Conservation (phyloP, 495 filamentous ascomycete species). For the Talaromyces stipitatus region DNA sequence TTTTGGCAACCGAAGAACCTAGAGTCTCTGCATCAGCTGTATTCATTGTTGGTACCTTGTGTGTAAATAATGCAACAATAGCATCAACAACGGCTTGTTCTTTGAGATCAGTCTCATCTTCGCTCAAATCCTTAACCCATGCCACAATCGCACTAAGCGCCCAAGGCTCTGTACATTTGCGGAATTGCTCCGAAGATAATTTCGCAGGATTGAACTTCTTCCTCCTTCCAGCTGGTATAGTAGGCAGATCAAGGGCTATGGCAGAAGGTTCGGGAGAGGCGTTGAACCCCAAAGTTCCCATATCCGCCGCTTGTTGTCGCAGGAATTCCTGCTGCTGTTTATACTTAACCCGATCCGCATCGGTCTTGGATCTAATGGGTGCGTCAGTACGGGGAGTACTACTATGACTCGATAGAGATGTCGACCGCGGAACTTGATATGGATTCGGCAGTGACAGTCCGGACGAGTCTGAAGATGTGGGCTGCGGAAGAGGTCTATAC, state of each 20-base stretch:
- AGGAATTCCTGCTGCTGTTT: slow-evolving; percentile 51
- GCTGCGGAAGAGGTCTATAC: slow-evolving; percentile 35
- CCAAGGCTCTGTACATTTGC: slow-evolving; percentile 85
- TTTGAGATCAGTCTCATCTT: slow-evolving; percentile 76
- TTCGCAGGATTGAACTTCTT: slow-evolving; percentile 85
- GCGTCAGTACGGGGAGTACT: slow-evolving; percentile 73
- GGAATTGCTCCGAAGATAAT: slow-evolving; percentile 75
- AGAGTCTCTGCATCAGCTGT: slow-evolving; percentile 91
- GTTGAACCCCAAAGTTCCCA: slow-evolving; percentile 34
- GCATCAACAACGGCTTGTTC: slow-evolving; percentile 76
- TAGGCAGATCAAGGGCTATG: slow-evolving; percentile 60
- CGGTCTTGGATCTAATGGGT: slow-evolving; percentile 87
- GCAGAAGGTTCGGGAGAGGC: slow-evolving; percentile 34
- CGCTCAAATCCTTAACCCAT: slow-evolving; percentile 84
- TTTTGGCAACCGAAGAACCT: slow-evolving; percentile 65
- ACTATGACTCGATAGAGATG: slow-evolving; percentile 72
- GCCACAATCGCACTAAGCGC: slow-evolving; percentile 77
- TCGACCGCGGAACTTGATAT: slow-evolving; percentile 70
- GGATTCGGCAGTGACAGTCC: slow-evolving; percentile 33
- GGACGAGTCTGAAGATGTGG: slow-evolving; percentile 40
- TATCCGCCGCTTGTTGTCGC: slow-evolving; percentile 36
- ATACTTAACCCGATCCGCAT: slow-evolving; percentile 64
- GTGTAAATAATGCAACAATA: slow-evolving; percentile 82
- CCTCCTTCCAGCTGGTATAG: slow-evolving; percentile 58
- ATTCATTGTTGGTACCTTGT: slow-evolving; percentile 98